Evolutionary conservation across 208 protist species (phyloP), one percentile per base, ranked within the genome.

Genomic region (Leishmania tropica): DNA sequence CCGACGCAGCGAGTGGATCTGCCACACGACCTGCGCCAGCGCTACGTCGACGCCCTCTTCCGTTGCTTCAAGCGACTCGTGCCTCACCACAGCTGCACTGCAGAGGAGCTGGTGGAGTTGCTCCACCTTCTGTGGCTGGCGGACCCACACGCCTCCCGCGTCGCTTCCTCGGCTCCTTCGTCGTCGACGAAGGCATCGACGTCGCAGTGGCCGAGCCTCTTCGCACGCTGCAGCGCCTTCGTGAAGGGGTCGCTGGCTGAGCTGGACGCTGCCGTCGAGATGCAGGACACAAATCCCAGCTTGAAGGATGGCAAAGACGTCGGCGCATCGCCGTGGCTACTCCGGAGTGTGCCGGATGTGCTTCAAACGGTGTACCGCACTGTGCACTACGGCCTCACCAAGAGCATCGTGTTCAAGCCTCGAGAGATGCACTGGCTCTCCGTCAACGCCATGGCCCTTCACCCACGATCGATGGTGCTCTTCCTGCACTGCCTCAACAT

Each of bases 111-210:
- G 0, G 40, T 83, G 40, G 83, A 86, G 78, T 6, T 79, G 78
- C 78, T 86, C 40, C 83, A 86, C 78, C 28, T 86, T 11, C 54
- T 79, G 17, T 86, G 83, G 83, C 54, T 86, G 64, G 83, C 83
- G 8, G 83, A 86, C 45, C 78, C 83, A 6, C 37, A 40, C 8
- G 24, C 64, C 21, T 86, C 83, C n/a, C 64, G 65, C 35, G 24
- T 62, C 17, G 40, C 80, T 8, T 47, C 68, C 53, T 45, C 47
- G 15, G n/a, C 21, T n/a, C 13, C 76, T 5, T 37, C 40, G 13
- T 47, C 70, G 47, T 28, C 64, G 11, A 31, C 76, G 62, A 54
- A 10, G 62, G 21, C 42, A 42, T 51, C 64, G 76, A 42, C 35
- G 58, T 70, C 76, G 11, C 62, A 80, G 76, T 80, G 76, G 76